Conservation (phyloP, 441 rosid species). For the Caryocar brasiliense region DNA sequence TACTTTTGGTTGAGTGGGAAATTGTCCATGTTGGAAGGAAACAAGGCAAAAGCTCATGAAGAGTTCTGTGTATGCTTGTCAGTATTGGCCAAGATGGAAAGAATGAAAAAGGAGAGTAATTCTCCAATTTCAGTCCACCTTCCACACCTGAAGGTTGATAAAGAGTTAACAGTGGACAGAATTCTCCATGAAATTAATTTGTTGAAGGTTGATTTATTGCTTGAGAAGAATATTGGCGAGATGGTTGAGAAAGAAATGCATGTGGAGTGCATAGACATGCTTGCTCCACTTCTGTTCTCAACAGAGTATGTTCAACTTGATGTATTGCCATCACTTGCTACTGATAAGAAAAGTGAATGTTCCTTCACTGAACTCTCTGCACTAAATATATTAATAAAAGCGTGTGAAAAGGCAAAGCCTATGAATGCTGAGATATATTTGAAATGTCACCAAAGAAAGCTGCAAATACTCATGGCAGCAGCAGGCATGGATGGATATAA, state of each 20-base stretch:
- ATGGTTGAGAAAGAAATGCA: conserved; percentile 76
- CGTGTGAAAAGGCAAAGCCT: conserved; percentile 62
- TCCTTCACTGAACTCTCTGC: conserved; percentile 63
- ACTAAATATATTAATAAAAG: conserved; percentile 54
- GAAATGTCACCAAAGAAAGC: conserved; percentile 71
- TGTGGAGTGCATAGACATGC: conserved; percentile 54
- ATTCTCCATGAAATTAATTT: conserved; percentile 72
- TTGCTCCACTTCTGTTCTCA: conserved; percentile 76
- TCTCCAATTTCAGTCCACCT: conserved; percentile 31
- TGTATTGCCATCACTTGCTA: conserved; percentile 32
- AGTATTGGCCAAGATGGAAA: conserved; percentile 44
- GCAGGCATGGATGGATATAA: conserved; percentile 46
- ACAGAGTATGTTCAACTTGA: conserved; percentile 33
- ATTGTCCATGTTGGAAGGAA: conserved; percentile 64
- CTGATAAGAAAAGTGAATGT: conserved; percentile 28
- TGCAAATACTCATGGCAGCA: conserved; percentile 58
- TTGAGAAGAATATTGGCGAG: conserved; percentile 62
- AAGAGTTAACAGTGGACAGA: conserved; percentile 54
- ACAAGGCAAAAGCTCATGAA: conserved; percentile 75
- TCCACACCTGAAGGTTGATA: conserved; percentile 62
- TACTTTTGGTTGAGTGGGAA: conserved; percentile 93
- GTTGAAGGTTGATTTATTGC: conserved; percentile 62
- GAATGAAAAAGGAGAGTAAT: conserved; percentile 21
- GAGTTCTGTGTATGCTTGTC: conserved; percentile 61
- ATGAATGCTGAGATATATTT: conserved; percentile 52